Evolutionary conservation across 2,329 filamentous ascomycete species (phyloP).

Genomic region (Fusarium sp.): DNA sequence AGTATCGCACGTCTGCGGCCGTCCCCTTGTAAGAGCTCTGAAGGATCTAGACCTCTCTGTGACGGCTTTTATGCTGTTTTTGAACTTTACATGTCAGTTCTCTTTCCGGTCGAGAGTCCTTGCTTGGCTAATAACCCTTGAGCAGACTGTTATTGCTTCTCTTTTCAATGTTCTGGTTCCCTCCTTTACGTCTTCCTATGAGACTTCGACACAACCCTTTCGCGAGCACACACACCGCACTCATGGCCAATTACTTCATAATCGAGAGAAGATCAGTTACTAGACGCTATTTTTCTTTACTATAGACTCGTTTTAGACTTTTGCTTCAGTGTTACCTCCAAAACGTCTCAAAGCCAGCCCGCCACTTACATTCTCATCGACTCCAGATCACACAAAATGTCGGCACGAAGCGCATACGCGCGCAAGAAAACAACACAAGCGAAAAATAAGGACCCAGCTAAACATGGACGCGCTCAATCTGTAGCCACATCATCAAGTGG

Average conservation of each 20-base stretch:
- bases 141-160: not conserved
- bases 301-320: not conserved
- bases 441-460: conserved; percentile 49
- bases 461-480: conserved; percentile 51
- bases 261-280: no score
- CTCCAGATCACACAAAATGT: conserved; percentile 55
- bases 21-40: conserved; percentile 9
- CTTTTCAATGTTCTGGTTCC: not conserved
- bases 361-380: not conserved
- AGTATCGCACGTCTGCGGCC: conserved; percentile 14
- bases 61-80: not conserved
- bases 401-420: conserved; percentile 68
- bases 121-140: not conserved
- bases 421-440: conserved; percentile 68
- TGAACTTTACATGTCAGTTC: not conserved
- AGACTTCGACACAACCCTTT: not conserved
- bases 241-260: not conserved
- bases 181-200: not conserved
- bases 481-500: conserved; percentile 52
- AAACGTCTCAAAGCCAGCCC: not conserved
- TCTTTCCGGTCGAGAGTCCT: not conserved
- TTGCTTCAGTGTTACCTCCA: not conserved
- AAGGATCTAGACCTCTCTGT: conserved; percentile 11
- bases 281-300: not conserved
- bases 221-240: not conserved